A percentile compares a stretch with the other conserved stretches of the same genome.
Evolutionary conservation across 257 asterid species (phyloP).

Genomic region (Echites panduratus): DNA sequence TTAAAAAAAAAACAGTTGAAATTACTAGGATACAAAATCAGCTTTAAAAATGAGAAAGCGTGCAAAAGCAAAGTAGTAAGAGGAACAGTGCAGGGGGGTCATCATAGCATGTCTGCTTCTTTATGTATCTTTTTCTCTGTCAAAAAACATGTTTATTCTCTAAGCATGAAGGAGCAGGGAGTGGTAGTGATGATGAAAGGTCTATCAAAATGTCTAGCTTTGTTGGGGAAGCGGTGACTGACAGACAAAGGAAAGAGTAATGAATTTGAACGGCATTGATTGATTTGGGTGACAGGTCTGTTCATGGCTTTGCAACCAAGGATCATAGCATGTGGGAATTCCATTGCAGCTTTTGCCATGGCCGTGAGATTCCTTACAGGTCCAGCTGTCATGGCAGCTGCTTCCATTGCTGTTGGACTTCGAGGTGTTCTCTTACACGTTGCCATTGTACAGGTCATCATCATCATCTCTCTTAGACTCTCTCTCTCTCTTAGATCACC

Average conservation of each 20-base stretch:
- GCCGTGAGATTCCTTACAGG: constrained; percentile 98
- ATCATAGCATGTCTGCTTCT: constrained; percentile 40
- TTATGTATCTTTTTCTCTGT: constrained; percentile 21
- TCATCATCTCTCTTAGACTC: not conserved
- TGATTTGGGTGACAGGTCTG: constrained; percentile 51
- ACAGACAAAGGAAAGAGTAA: not conserved
- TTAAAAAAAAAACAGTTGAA: constrained; percentile 8
- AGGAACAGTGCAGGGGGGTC: constrained; percentile 25
- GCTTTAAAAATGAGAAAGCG: constrained; percentile 28
- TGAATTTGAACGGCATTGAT: constrained; percentile 1
- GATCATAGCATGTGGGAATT: constrained; percentile 97
- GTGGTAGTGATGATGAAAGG: constrained; percentile 30
- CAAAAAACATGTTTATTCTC: constrained; percentile 11
- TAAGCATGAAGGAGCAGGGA: constrained; percentile 3
- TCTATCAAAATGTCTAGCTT: constrained; percentile 7
- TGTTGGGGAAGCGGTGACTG: constrained; percentile 1
- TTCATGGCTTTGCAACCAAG: constrained; percentile 98
- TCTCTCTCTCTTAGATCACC: not conserved
- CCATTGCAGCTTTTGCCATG: constrained; percentile 80
- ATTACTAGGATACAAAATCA: constrained; percentile 19
- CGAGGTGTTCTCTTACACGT: constrained; percentile 83
- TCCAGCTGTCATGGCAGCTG: constrained; percentile 99
- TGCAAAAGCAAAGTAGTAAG: constrained; percentile 35
- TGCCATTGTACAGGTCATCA: constrained; percentile 84
- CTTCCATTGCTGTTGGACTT: constrained; percentile 96